These are phyloP conservation scores for Sclerotinia sclerotiorum DNA, from an alignment of 2,329 filamentous ascomycete species.

Conservation along the genomic window DNA sequence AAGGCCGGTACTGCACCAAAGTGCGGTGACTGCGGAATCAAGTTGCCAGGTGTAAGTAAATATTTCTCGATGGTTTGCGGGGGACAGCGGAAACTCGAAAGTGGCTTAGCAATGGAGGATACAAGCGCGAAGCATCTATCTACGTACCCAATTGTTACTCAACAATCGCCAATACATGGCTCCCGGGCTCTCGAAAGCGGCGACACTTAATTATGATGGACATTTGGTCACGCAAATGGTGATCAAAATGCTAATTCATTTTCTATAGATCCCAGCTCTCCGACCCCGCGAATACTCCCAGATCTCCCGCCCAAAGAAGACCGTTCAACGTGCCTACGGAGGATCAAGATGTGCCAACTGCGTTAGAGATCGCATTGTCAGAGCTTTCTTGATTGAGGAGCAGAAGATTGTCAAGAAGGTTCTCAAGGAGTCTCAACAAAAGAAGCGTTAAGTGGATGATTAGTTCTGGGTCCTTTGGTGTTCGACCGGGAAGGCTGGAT, in stretches of 20 bases:
- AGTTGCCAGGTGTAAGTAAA: slow-evolving; percentile 92
- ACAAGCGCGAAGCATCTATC: not conserved
- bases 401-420: slow-evolving; percentile 99
- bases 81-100: not conserved
- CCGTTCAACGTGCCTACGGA: slow-evolving; percentile 96
- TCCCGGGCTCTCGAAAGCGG: not conserved
- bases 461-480: slow-evolving; percentile 39
- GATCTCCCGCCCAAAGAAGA: slow-evolving; percentile 99
- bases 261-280: slow-evolving; percentile 80
- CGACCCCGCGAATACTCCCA: slow-evolving; percentile 96
- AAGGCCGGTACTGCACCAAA: slow-evolving; percentile 98
- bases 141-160: not conserved
- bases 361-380: slow-evolving; percentile 95
- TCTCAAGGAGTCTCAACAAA: slow-evolving; percentile 93
- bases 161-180: not conserved
- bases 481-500: slow-evolving; percentile 41
- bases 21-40: slow-evolving; percentile 98
- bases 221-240: not conserved
- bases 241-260: slow-evolving; percentile 35
- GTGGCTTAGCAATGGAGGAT: not conserved
- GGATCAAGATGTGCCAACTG: slow-evolving; percentile 98
- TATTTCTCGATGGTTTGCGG: slow-evolving; percentile 17
- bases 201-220: not conserved
- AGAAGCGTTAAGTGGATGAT: slow-evolving; percentile 39
- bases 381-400: slow-evolving; percentile 99